Percentiles rank a stretch among this genome's conserved stretches.
These are phyloP conservation scores for Durio zibethinus DNA, from an alignment of 345 rosid genomes.

Conservation along the genomic window DNA sequence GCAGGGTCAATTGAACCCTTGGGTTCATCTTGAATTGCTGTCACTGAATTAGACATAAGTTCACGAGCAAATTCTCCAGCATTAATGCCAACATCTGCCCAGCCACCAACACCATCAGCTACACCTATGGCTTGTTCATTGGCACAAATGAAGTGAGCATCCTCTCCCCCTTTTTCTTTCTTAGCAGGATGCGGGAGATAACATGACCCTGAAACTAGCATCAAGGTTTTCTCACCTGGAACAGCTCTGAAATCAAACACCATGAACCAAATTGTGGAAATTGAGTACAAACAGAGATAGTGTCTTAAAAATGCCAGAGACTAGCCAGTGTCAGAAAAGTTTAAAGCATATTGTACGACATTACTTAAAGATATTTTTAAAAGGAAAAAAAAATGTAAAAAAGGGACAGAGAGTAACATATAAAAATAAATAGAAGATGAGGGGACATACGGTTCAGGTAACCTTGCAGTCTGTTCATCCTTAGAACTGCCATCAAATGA, in stretches of 20 bases:
- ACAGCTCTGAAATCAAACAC: slow-evolving; percentile 36
- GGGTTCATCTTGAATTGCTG: slow-evolving; percentile 66
- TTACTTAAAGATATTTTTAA: background rate
- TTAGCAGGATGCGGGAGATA: slow-evolving; percentile 94
- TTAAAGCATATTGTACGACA: background rate
- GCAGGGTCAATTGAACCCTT: slow-evolving; percentile 67
- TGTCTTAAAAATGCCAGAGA: background rate
- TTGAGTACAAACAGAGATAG: background rate
- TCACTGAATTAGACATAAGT: slow-evolving; percentile 78
- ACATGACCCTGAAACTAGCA: slow-evolving; percentile 73
- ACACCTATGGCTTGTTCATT: slow-evolving; percentile 84
- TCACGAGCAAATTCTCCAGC: slow-evolving; percentile 78
- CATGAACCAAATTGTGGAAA: slow-evolving; percentile 4
- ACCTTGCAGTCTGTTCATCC: slow-evolving; percentile 42
- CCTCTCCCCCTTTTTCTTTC: slow-evolving; percentile 94
- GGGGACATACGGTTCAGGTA: slow-evolving; percentile 47
- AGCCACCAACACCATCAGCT: slow-evolving; percentile 99
- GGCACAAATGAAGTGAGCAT: slow-evolving; percentile 83
- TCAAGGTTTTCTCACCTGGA: slow-evolving; percentile 46
- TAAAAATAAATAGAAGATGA: slow-evolving; percentile 15
- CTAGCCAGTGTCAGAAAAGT: background rate
- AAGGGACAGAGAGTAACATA: background rate
- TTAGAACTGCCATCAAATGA: slow-evolving; percentile 51
- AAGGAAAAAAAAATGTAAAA: background rate
- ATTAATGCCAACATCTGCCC: slow-evolving; percentile 96